Evolutionary conservation across 2,329 filamentous ascomycete genomes (phyloP).

Genomic region (Didymella glomerata): DNA sequence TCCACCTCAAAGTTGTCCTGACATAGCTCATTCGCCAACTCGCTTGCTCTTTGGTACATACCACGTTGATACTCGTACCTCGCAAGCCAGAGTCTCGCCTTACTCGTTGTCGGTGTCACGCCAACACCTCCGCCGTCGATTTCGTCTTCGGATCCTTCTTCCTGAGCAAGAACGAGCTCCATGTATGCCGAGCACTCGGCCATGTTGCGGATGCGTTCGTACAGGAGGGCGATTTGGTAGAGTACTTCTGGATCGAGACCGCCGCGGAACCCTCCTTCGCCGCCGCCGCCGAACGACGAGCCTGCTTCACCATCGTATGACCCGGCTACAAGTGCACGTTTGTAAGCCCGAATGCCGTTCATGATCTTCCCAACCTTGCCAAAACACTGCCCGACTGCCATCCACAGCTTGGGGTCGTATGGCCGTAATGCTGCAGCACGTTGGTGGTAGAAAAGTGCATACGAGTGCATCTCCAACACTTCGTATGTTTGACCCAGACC

Average conservation of each 20-base stretch:
- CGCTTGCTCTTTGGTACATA: conserved; percentile 78
- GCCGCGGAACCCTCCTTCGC: conserved; percentile 56
- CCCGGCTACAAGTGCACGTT: conserved; percentile 87
- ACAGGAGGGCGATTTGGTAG: conserved; percentile 87
- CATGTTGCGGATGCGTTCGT: conserved; percentile 79
- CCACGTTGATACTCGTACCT: conserved; percentile 77
- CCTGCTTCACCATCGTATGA: conserved; percentile 74
- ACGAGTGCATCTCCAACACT: conserved; percentile 96
- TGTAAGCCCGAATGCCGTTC: conserved; percentile 95
- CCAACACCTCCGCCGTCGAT: conserved; percentile 67
- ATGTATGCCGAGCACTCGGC: conserved; percentile 90
- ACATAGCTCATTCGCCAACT: conserved; percentile 87
- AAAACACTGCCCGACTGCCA: conserved; percentile 90
- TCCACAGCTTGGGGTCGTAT: conserved; percentile 99
- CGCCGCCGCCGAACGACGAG: conserved; percentile 57
- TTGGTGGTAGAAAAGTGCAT: conserved; percentile 97
- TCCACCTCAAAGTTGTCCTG: conserved; percentile 83
- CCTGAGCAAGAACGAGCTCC: conserved; percentile 93
- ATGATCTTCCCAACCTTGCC: conserved; percentile 85
- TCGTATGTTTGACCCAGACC: conserved; percentile 97
- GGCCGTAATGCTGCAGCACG: conserved; percentile 91
- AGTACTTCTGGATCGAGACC: conserved; percentile 88
- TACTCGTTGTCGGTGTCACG: conserved; percentile 89
- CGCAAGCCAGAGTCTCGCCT: conserved; percentile 93
- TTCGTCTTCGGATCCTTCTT: conserved; percentile 70